A percentile compares a stretch with the other conserved stretches of the same genome.
Conservation (phyloP, 495 filamentous ascomycete genomes). For the Alectoria sarmentosa region DNA sequence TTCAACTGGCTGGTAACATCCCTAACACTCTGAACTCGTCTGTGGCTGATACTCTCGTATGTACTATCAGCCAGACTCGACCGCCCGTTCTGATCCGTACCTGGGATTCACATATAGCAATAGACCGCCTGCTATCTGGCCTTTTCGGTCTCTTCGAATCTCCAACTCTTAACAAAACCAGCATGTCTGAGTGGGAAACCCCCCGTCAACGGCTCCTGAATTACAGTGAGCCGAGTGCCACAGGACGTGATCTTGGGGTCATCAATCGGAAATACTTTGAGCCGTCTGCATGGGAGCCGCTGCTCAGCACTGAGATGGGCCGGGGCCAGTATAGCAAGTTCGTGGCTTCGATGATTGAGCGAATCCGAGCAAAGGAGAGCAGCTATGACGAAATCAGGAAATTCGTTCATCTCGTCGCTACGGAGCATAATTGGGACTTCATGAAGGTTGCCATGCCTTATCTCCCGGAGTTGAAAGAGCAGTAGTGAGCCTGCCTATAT, state of each 20-base stretch:
- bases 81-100: not conserved
- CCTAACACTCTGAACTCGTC: not conserved
- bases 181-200: not conserved
- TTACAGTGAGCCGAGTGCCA: not conserved
- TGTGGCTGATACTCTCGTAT: not conserved
- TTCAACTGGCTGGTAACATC: not conserved
- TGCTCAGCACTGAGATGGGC: conserved; percentile 5
- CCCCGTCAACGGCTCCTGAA: not conserved
- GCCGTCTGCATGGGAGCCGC: conserved; percentile 8
- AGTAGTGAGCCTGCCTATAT: conserved; percentile 5
- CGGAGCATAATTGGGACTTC: conserved; percentile 15
- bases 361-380: conserved; percentile 14
- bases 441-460: conserved; percentile 12
- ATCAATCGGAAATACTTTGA: conserved; percentile 4
- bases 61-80: not conserved
- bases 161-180: not conserved
- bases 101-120: not conserved
- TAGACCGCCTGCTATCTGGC: not conserved
- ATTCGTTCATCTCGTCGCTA: conserved; percentile 11
- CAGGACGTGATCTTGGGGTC: conserved; percentile 8
- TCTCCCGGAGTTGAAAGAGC: conserved; percentile 14
- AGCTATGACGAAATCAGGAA: conserved; percentile 8
- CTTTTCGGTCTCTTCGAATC: not conserved
- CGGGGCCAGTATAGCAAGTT: conserved; percentile 13
- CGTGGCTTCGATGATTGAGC: conserved; percentile 16